Conservation (phyloP, 148 eudicot species). For the Salicornia ramosissima region DNA sequence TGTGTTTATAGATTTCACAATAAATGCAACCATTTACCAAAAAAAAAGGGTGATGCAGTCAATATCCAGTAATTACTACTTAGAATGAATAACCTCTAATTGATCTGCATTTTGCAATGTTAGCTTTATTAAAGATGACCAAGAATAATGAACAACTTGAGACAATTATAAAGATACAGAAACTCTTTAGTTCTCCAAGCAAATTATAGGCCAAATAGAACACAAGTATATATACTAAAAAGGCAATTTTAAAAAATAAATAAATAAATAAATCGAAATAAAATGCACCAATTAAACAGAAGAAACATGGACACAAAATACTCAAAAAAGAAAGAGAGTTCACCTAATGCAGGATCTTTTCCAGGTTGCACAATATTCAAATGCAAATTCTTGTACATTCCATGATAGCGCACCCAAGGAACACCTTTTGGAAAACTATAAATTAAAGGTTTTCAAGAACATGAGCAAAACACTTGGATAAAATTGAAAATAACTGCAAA, state of each 20-base stretch:
- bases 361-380: conserved; percentile 86
- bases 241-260: too few species aligned
- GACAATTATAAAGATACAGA: background rate
- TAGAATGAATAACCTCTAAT: background rate
- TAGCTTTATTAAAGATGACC: background rate
- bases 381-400: conserved; percentile 66
- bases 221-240: too few species aligned
- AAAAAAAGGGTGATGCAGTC: background rate
- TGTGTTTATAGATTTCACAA: background rate
- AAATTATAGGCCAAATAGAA: background rate
- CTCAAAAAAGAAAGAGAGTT: conserved; percentile 23
- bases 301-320: background rate
- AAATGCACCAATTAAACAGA: background rate
- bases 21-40: background rate
- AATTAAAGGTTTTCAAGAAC: too few species aligned
- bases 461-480: too few species aligned
- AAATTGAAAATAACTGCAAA: too few species aligned
- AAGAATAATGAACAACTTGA: background rate
- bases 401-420: conserved; percentile 91
- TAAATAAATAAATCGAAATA: background rate
- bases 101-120: background rate
- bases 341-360: conserved; percentile 73
- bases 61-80: background rate
- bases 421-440: conserved; percentile 88
- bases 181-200: background rate